Conservation (phyloP, 345 rosid species). For the Acer yangbiense region DNA sequence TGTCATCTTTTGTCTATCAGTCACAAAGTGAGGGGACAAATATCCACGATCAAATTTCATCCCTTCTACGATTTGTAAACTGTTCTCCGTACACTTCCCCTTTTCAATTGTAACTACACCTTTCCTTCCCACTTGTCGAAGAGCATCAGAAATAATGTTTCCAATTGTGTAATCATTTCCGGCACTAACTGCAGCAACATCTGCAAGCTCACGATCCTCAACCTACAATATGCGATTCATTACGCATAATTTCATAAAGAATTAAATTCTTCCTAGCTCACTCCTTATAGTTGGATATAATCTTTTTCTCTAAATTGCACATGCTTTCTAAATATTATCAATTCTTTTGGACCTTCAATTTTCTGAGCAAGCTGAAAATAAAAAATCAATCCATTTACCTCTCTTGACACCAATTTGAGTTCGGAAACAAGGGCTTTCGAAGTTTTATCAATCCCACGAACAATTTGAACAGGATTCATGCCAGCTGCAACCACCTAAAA, state of each 20-base stretch:
- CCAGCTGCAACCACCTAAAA: slow-evolving; percentile 84
- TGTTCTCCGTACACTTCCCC: slow-evolving; percentile 58
- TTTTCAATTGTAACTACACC: slow-evolving; percentile 80
- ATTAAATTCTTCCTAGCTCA: neutral
- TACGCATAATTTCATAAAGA: slow-evolving; percentile 13
- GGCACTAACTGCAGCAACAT: slow-evolving; percentile 91
- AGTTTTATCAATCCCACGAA: slow-evolving; percentile 84
- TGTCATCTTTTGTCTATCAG: slow-evolving; percentile 63
- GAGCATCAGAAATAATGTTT: slow-evolving; percentile 70
- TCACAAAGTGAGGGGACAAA: slow-evolving; percentile 81
- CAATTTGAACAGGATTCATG: slow-evolving; percentile 75
- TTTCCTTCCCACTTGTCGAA: slow-evolving; percentile 64
- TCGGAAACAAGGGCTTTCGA: slow-evolving; percentile 76
- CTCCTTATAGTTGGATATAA: too few species aligned
- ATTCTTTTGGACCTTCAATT: too few species aligned
- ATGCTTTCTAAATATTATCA: too few species aligned
- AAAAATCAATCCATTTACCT: slow-evolving; percentile 39
- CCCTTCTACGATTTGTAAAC: slow-evolving; percentile 74
- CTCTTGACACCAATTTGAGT: slow-evolving; percentile 85
- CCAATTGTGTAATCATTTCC: slow-evolving; percentile 80
- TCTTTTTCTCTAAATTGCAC: too few species aligned
- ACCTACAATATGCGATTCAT: slow-evolving; percentile 48
- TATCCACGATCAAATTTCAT: slow-evolving; percentile 92
- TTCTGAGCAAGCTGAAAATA: too few species aligned
- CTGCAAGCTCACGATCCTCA: slow-evolving; percentile 74